Percentiles rank a stretch among this genome's conserved stretches.
These are phyloP conservation scores for Entrophospora sp. DNA, from an alignment of 192 early-diverging fungal genomes.

Conservation along the genomic window DNA sequence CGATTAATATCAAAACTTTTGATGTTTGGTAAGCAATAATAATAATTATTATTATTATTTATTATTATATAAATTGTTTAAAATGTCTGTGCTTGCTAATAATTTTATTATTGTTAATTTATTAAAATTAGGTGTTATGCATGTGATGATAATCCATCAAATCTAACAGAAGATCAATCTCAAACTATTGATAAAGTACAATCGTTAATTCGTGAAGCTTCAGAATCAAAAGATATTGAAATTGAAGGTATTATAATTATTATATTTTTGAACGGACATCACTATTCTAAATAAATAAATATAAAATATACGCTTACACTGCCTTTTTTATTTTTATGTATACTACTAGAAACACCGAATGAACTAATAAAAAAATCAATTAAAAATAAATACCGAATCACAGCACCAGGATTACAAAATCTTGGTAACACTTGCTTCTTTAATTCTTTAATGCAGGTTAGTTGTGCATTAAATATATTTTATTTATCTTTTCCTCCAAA, in stretches of 20 bases:
- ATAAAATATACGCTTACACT: constrained; percentile 19
- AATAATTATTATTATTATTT: too few species aligned
- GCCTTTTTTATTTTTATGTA: background rate
- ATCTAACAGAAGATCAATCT: constrained; percentile 27
- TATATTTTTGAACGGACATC: too few species aligned
- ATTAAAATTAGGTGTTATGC: constrained; percentile 24
- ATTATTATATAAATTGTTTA: too few species aligned
- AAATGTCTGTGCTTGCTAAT: too few species aligned
- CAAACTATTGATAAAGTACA: constrained; percentile 23
- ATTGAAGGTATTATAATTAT: too few species aligned
- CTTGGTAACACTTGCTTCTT: constrained; percentile 80
- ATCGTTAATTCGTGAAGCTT: background rate
- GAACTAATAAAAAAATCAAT: background rate
- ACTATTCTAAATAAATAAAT: too few species aligned
- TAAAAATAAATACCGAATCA: background rate
- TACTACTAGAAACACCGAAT: background rate
- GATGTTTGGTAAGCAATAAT: constrained; percentile 21
- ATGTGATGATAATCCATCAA: constrained; percentile 24
- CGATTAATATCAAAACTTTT: constrained; percentile 22
- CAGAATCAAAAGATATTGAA: constrained; percentile 20
- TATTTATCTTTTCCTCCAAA: background rate
- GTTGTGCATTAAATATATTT: background rate
- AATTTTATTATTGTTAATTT: background rate
- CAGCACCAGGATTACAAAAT: constrained; percentile 51
- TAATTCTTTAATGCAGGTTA: constrained; percentile 61